Base-by-base conservation (phyloP, 208 protist genomes). In the Entamoeba invadens region DNA sequence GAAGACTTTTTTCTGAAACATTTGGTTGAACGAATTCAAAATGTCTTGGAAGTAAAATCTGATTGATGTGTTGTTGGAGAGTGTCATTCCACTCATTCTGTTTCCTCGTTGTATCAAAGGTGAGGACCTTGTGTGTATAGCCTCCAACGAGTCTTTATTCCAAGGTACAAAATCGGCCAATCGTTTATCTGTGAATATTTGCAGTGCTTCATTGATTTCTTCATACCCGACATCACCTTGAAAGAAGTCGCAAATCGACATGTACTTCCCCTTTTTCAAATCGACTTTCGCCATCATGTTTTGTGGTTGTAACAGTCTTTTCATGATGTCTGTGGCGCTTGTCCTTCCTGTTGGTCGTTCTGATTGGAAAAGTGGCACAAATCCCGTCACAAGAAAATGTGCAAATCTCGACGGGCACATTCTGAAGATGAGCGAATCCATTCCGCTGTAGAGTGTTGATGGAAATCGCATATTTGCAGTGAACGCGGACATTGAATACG, bases 251-350 rank as follows among this genome's bases (percentile, higher is more conserved):
- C 99, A 96, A 45, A 99, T 96, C 18, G 98, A 99, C 42, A 99
- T 97, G 95, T 99, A 99, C 94, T 97, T 98, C 38, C 98, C 98
- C 45, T 96, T 97, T 94, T 98, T 97, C 95, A 97, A 97, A 1
- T 96, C 97, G 31, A 96, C 97, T 51, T 96, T 97, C 92, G 99
- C 97, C 97, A 99, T 98, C 95, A 98, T 98, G 95, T 99, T 99
- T 95, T 99, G 99, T 44, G 98, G 98, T 97, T 99, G 98, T 35
- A 99, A 96, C 38, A 99, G 96, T 44, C 99, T 96, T 45, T 98
- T 97, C 98, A 99, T 99, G 10, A 99, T 98, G 95, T 99, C 99
- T 91, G 99, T 96, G 45, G 99, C 98, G 3, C 98, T 98, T n/a
- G 99, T 99, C 95, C 99, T 99, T 92, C 98, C 97, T 44, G 99